Evolutionary conservation across 179 eudicot genomes (phyloP).

Genomic region (Amaranthus tricolor): DNA sequence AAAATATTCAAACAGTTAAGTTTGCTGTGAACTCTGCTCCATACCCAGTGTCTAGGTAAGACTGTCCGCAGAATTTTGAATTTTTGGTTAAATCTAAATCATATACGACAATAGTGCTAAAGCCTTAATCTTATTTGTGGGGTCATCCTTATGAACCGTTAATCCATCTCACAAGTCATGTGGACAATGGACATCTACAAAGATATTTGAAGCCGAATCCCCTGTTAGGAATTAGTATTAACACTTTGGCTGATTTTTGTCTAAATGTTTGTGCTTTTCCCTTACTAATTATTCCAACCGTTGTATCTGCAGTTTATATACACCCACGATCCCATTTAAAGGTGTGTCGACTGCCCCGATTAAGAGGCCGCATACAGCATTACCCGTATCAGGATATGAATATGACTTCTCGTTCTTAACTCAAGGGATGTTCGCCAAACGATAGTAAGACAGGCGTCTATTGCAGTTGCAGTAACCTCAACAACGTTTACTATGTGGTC

Average conservation of each 20-base stretch:
- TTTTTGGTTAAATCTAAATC: too few relatives aligned
- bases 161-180: too few relatives aligned
- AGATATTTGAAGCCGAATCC: too few relatives aligned
- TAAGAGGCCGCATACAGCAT: slow-evolving; percentile 17
- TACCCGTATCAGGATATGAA: slow-evolving; percentile 43
- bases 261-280: background rate
- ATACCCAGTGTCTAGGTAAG: slow-evolving; percentile 30
- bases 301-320: slow-evolving; percentile 15
- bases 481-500: too few relatives aligned
- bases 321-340: slow-evolving; percentile 14
- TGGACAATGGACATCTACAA: too few relatives aligned
- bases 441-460: slow-evolving; percentile 8
- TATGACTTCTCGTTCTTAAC: slow-evolving; percentile 47
- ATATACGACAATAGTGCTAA: too few relatives aligned
- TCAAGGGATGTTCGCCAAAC: slow-evolving; percentile 36
- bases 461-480: too few relatives aligned
- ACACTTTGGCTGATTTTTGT: too few relatives aligned
- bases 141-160: too few relatives aligned
- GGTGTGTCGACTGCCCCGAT: slow-evolving; percentile 16
- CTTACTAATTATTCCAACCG: background rate
- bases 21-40: slow-evolving; percentile 4
- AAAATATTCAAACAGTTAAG: slow-evolving; percentile 19
- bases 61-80: too few relatives aligned
- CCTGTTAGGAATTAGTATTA: too few relatives aligned
- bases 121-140: too few relatives aligned